A percentile compares a stretch with the other conserved stretches of the same genome.
Evolutionary conservation across 495 filamentous ascomycete genomes (phyloP).

Genomic region (Hyaloscypha finlandica): DNA sequence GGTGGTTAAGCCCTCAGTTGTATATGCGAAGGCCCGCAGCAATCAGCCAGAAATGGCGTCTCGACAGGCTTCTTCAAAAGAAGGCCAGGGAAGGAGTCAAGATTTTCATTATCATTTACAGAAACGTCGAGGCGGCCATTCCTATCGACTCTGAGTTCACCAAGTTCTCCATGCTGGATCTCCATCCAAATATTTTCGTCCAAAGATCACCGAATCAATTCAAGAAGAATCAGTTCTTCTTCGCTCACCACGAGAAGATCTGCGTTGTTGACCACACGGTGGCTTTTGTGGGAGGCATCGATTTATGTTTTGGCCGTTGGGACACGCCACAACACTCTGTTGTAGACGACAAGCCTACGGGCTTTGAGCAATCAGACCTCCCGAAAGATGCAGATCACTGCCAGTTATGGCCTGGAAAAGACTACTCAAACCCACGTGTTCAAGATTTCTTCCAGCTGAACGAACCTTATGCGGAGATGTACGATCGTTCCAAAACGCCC

Average conservation of each 20-base stretch:
- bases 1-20: conserved; percentile 96
- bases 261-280: conserved; percentile 95
- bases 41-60: conserved; percentile 97
- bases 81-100: conserved; percentile 97
- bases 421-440: conserved; percentile 96
- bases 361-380: conserved; percentile 77
- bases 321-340: conserved; percentile 92
- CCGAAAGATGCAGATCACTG: conserved; percentile 92
- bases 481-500: conserved; percentile 82
- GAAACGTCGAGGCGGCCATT: conserved; percentile 96
- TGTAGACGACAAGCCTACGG: conserved; percentile 91
- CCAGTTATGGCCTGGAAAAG: conserved; percentile 96
- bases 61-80: conserved; percentile 90
- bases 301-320: conserved; percentile 97
- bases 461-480: conserved; percentile 99
- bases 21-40: conserved; percentile 95
- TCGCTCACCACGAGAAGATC: conserved; percentile 97
- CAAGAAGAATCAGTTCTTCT: conserved; percentile 99
- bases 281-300: conserved; percentile 94
- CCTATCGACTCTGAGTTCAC: conserved; percentile 99
- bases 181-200: conserved; percentile 95
- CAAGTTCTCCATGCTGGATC: conserved; percentile 93
- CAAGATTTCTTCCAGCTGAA: conserved; percentile 92
- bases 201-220: conserved; percentile 96
- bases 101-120: conserved; percentile 97